Evolutionary conservation across 2,329 filamentous ascomycete genomes (phyloP).

Genomic region (Diaporthe citriasiana): DNA sequence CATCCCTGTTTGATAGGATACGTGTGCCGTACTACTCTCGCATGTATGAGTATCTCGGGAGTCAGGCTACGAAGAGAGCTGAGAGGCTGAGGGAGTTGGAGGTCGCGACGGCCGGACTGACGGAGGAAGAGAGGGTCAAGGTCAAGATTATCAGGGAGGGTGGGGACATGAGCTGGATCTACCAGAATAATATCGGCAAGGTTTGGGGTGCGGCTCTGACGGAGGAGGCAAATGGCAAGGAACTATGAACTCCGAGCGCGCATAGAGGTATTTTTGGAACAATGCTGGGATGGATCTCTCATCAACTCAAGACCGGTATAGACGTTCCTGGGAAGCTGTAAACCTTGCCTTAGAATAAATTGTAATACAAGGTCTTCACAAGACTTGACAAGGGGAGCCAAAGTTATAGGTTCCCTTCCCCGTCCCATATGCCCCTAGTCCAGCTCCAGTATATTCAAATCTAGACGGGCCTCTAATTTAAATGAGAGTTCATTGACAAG

Average conservation of each 20-base stretch:
- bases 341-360: neutral
- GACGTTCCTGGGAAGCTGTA: neutral
- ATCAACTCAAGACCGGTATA: neutral
- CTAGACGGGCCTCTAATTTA: neutral
- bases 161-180: constrained; percentile 43
- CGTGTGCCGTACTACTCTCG: constrained; percentile 50
- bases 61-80: constrained; percentile 30
- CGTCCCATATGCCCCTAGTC: too few relatives aligned
- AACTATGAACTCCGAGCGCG: neutral
- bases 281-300: neutral
- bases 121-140: constrained; percentile 42
- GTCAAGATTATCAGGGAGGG: constrained; percentile 42
- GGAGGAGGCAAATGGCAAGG: neutral
- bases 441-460: neutral
- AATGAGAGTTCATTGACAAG: neutral
- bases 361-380: too few relatives aligned
- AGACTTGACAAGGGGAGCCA: accelerated
- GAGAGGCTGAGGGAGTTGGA: constrained; percentile 38
- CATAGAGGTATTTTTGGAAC: neutral
- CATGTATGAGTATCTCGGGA: constrained; percentile 46
- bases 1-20: constrained; percentile 48
- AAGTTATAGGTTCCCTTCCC: too few relatives aligned
- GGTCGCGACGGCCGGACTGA: constrained; percentile 31
- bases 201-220: constrained; percentile 39
- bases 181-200: constrained; percentile 43